phyloP scores from a whole-genome alignment of 2,329 filamentous ascomycete genomes.

The Macroventuria anomochaeta region DNA sequence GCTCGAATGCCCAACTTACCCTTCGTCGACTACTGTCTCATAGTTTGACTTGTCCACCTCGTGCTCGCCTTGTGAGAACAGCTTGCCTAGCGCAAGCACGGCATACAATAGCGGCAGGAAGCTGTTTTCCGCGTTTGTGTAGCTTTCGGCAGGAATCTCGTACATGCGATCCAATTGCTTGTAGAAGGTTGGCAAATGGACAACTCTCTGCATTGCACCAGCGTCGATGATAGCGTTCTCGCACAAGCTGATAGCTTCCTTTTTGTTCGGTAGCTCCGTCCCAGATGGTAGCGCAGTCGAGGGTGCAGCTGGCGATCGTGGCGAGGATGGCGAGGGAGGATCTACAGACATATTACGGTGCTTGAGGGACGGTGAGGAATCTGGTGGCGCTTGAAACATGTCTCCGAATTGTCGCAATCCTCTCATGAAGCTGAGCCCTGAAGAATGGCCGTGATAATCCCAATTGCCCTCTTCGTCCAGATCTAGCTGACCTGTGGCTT shows the following conservation, averaged over 20 bases:
- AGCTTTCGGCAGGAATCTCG: slow-evolving; percentile 62
- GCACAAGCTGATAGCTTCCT: slow-evolving; percentile 63
- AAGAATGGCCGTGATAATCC: slow-evolving; percentile 95
- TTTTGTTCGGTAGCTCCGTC: slow-evolving; percentile 70
- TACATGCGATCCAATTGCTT: slow-evolving; percentile 79
- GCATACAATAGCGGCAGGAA: slow-evolving; percentile 59
- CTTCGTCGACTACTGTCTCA: slow-evolving; percentile 56
- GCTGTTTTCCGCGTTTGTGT: slow-evolving; percentile 53
- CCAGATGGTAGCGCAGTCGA: slow-evolving; percentile 42
- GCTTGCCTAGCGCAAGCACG: slow-evolving; percentile 55
- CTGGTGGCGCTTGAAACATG: slow-evolving; percentile 70
- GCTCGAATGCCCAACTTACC: slow-evolving; percentile 35
- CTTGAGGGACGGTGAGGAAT: slow-evolving; percentile 64
- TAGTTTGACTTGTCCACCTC: slow-evolving; percentile 51
- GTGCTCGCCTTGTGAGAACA: slow-evolving; percentile 53
- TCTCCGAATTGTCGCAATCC: slow-evolving; percentile 87
- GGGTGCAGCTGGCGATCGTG: slow-evolving; percentile 66
- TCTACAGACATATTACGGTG: slow-evolving; percentile 61
- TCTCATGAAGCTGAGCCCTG: slow-evolving; percentile 85
- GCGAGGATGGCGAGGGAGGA: slow-evolving; percentile 73
- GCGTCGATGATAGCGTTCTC: slow-evolving; percentile 68
- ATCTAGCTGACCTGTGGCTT: slow-evolving; percentile 87
- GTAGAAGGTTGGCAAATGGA: slow-evolving; percentile 84
- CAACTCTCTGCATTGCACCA: slow-evolving; percentile 70
- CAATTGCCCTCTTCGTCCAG: slow-evolving; percentile 89